Base-by-base conservation (phyloP, 83 land plant genomes). In the Picea abies region DNA sequence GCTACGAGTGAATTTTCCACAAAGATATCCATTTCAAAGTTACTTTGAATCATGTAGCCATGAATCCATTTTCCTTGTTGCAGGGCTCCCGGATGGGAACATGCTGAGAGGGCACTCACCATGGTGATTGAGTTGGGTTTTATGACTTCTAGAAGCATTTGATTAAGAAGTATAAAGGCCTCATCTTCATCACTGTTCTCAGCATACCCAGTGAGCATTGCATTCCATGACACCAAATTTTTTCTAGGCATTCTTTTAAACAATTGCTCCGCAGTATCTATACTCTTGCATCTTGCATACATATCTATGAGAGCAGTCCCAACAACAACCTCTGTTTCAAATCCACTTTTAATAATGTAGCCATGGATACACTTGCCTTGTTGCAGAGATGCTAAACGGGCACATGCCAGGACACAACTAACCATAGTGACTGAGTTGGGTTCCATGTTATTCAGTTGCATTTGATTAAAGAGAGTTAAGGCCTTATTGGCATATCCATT, bases 1-100 rank as follows among this genome's bases (percentile, higher is more conserved):
- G 41, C 81, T 11, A 80, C 35, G 5, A 80, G 81, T 41, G 81
- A 22, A 39, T 0, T 35, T 9, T 37, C 93, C 17, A 89, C 88
- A 56, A 88, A 89, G 22, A 76, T 63, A 37, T 91, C 91, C 63
- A 32, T 68, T 1, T 84, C 90, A 82, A 84, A 65, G 7, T 44
- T 44, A 44, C 47, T 44, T 44, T 5, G 47, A 44, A 44, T 44
- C 47, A 44, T 44, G 47, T 44, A 44, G 6, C 7, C 47, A 44
- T 44, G 47, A 5, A 44, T 44, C 47, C 47, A 44, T 44, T 44
- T 44, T 44, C 47, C 47, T 44, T 44, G 47, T 44, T 44, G 47
- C 47, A 44, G 47, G 7, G 47, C 7, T 7, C 47, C 47, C 47
- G 47, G 47, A 44, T 44, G 47, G 47, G 47, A 4, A 44, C 47